Conservation (phyloP, 352 stramenopile species). For the Phytophthora capsici region DNA sequence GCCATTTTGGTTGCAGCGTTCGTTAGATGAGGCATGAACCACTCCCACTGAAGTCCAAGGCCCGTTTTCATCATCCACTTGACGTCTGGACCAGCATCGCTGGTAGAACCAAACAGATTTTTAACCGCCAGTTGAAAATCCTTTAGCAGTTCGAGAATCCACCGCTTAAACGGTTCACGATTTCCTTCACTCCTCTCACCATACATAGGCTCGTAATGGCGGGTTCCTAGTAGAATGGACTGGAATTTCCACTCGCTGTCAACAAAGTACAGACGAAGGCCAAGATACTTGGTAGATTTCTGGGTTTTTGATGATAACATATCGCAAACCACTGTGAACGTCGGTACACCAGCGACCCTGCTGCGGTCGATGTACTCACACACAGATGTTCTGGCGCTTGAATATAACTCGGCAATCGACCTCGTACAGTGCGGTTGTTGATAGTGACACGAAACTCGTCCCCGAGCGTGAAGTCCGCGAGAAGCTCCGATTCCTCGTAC, state of each 20-base stretch:
- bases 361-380: neutral
- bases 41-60: conserved; percentile 1
- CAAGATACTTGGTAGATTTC: conserved; percentile 3
- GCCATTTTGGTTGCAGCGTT: conserved; percentile 11
- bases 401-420: neutral
- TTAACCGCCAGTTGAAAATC: neutral
- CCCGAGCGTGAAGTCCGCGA: neutral
- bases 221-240: conserved; percentile 1
- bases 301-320: neutral
- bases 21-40: conserved; percentile 6
- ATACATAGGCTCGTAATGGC: too few relatives aligned
- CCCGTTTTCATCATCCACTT: conserved; percentile 9
- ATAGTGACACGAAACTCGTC: conserved; percentile 1
- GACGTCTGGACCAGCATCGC: neutral
- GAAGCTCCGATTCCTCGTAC: neutral
- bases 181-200: too few relatives aligned
- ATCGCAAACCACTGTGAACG: neutral
- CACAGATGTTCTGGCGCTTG: neutral
- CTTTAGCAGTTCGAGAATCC: too few relatives aligned
- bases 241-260: conserved; percentile 4
- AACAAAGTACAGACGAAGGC: neutral
- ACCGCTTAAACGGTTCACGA: too few relatives aligned
- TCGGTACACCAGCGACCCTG: neutral
- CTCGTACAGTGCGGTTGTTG: neutral
- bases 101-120: neutral